These are phyloP conservation scores for Pulveroboletus sp. DNA, from an alignment of 768 basidiomycete genomes.

Conservation along the genomic window DNA sequence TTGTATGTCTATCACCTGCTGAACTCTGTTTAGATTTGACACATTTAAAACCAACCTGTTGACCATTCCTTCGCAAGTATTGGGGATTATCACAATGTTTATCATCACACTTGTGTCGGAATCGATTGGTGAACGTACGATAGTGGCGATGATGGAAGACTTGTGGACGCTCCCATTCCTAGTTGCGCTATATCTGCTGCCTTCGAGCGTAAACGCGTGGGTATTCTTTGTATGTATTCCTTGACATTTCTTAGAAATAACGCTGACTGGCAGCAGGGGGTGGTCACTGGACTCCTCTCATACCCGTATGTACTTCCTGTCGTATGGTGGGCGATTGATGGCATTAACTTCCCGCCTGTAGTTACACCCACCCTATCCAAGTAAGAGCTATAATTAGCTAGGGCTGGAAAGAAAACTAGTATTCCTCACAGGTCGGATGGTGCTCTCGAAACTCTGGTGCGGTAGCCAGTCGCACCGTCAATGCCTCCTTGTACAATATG, in stretches of 20 bases:
- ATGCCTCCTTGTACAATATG: constrained; percentile 61
- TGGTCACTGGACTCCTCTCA: constrained; percentile 44
- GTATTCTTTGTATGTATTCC: constrained; percentile 43
- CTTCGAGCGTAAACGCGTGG: constrained; percentile 51
- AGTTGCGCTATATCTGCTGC: constrained; percentile 50
- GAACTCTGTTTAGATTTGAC: constrained; percentile 39
- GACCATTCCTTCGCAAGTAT: constrained; percentile 52
- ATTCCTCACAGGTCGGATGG: constrained; percentile 43
- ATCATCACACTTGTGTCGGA: constrained; percentile 50
- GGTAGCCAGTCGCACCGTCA: constrained; percentile 58
- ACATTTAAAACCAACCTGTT: constrained; percentile 62
- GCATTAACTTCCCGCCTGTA: constrained; percentile 11
- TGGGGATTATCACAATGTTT: constrained; percentile 53
- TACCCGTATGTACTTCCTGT: constrained; percentile 35
- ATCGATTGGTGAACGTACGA: constrained; percentile 49
- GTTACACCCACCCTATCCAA: constrained; percentile 51
- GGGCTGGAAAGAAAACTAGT: background rate
- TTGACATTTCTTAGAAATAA: background rate
- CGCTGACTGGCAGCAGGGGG: constrained; percentile 27
- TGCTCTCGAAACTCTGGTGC: constrained; percentile 59
- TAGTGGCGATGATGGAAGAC: constrained; percentile 52
- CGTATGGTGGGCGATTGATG: background rate
- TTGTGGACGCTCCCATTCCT: constrained; percentile 63
- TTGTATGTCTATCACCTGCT: background rate
- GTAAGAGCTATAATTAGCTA: constrained; percentile 6